A percentile compares a stretch with the other conserved stretches of the same genome.
phyloP scores from a whole-genome alignment of 1,284 basidiomycete genomes.

The Boletus chippewaensis region DNA sequence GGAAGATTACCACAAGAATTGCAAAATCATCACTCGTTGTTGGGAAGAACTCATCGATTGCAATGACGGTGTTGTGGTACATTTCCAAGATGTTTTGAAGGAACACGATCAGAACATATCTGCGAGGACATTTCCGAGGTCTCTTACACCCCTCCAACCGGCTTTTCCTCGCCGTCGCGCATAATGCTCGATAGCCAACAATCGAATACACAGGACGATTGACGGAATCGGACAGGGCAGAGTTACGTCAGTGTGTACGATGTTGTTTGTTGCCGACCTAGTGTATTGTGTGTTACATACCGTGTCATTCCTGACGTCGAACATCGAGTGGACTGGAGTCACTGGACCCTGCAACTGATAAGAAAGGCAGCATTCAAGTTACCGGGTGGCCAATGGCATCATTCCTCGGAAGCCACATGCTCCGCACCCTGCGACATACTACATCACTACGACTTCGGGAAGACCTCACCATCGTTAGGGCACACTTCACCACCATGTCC shows the following conservation, averaged over 20 bases:
- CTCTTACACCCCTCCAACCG: slow-evolving; percentile 27
- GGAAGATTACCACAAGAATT: slow-evolving; percentile 36
- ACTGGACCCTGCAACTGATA: no score
- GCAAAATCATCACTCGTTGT: slow-evolving; percentile 27
- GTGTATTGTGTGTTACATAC: no score
- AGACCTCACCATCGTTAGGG: slow-evolving; percentile 7
- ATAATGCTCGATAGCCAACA: slow-evolving; percentile 4
- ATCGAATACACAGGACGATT: neutral
- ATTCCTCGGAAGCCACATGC: slow-evolving; percentile 2
- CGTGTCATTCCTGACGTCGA: neutral
- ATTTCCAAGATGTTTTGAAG: slow-evolving; percentile 30
- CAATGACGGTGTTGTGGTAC: slow-evolving; percentile 26
- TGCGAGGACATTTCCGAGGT: slow-evolving; percentile 35
- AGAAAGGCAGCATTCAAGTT: neutral
- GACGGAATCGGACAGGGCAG: neutral
- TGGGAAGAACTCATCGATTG: slow-evolving; percentile 35
- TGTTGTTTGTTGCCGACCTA: neutral
- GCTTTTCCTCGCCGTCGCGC: slow-evolving; percentile 7
- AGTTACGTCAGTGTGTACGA: neutral
- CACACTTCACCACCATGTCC: slow-evolving; percentile 18
- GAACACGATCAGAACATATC: slow-evolving; percentile 34
- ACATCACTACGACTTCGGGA: slow-evolving; percentile 2
- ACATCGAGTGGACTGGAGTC: neutral
- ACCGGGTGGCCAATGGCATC: slow-evolving; percentile 11
- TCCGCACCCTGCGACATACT: slow-evolving; percentile 2